Base-by-base conservation (phyloP, 495 filamentous ascomycete genomes). In the Penicillium mononematosum region DNA sequence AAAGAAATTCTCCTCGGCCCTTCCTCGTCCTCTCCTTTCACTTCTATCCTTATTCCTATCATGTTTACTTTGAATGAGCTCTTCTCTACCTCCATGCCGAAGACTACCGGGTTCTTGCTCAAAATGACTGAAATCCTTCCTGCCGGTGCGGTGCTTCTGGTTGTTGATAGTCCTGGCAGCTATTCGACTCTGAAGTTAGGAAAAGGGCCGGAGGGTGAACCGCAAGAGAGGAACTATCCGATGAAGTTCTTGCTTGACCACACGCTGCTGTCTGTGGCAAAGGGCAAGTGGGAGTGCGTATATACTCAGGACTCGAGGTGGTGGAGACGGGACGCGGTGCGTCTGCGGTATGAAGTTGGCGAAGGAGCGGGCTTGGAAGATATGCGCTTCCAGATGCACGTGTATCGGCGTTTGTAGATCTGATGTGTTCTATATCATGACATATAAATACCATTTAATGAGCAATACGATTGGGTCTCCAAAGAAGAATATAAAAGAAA, bases 31-130 rank as follows among this genome's bases (percentile, higher is more conserved):
- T 58, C 56, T 25, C 49, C 59, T 9, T 39, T 61, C 57, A 46
- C 53, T 14, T 50, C 80, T 71, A 45, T 59, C 71, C 77, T 98
- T 0, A 77, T 94, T 5, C 96, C 94, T 0, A 71, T 97, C 1
- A 85, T 97, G 72, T 98, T 97, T 79, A 96, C 92, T 0, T 82
- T 97, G n/a, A 98, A 97, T 70, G 94, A 98, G 72, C 86, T 98
- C 4, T 97, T 96, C 76, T 78, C 83, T 0, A 80, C 85, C 10
- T 92, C 90, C 3, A 78, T 91, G 52, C 74, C 83, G 5, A 81
- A 83, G 45, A 88, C 93, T 0, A 96, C 93, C 2, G 72, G 71
- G 0, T 85, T 98, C 58, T 77, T 98, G 0, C 78, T 91, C 2
- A 70, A 75, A 1, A 70, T 95, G 4, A 88, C 85, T 12, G 69